phyloP scores from a whole-genome alignment of 139 green algal species.

The Coccomyxa sp. region DNA sequence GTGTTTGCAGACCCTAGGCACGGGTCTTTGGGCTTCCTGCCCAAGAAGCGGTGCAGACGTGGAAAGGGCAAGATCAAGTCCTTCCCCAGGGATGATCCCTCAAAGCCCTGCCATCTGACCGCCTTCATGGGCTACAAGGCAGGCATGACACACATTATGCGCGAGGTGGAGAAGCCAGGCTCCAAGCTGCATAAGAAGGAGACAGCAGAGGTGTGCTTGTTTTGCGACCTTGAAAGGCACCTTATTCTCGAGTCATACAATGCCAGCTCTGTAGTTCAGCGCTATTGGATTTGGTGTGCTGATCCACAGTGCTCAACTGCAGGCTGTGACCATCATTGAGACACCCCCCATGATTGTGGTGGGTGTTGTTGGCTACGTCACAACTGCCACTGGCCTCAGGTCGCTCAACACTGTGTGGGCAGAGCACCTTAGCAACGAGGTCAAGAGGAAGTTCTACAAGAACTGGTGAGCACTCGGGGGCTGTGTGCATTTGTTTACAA shows the following conservation, averaged over 20 bases:
- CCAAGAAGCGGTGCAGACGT: slow-evolving; percentile 96
- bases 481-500: neutral
- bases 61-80: slow-evolving; percentile 91
- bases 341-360: slow-evolving; percentile 96
- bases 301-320: neutral
- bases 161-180: slow-evolving; percentile 98
- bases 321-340: slow-evolving; percentile 94
- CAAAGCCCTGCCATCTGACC: slow-evolving; percentile 88
- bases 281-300: neutral
- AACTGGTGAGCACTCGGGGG: slow-evolving; percentile 70
- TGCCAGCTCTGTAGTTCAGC: neutral
- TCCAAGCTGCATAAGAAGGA: slow-evolving; percentile 99
- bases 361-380: slow-evolving; percentile 93
- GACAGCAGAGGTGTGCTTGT: slow-evolving; percentile 69
- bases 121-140: slow-evolving; percentile 95
- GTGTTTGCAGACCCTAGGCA: slow-evolving; percentile 76
- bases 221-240: neutral
- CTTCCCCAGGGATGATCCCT: slow-evolving; percentile 89
- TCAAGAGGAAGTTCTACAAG: slow-evolving; percentile 92
- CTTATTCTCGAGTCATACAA: neutral
- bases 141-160: slow-evolving; percentile 98
- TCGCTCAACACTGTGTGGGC: slow-evolving; percentile 95
- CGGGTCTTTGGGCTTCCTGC: slow-evolving; percentile 96
- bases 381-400: slow-evolving; percentile 84
- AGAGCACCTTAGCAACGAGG: slow-evolving; percentile 92